Conservation (phyloP, 2,329 filamentous ascomycete genomes). For the Pseudogymnoascus sp. region DNA sequence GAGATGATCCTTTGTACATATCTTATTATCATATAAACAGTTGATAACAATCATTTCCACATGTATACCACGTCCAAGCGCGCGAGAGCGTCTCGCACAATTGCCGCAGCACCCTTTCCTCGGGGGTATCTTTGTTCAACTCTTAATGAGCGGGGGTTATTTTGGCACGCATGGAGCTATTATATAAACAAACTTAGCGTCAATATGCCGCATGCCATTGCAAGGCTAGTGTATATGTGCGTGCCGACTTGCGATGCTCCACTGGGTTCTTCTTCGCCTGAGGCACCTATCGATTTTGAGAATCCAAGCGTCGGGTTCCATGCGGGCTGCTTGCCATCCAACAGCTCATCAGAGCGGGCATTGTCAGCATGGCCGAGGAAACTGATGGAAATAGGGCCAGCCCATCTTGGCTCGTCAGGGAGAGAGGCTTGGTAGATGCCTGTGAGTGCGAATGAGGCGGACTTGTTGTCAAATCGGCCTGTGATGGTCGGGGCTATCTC, state of each 20-base stretch:
- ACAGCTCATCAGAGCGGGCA: background rate
- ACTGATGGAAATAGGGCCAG: background rate
- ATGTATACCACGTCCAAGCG: background rate
- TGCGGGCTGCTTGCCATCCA: background rate
- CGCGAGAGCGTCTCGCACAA: background rate
- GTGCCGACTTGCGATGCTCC: background rate
- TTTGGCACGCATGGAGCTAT: background rate
- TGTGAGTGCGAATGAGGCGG: background rate
- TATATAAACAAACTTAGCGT: background rate
- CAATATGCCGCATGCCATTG: background rate
- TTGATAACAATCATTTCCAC: background rate
- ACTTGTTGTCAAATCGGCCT: background rate
- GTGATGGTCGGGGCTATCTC: background rate
- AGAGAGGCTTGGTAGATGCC: background rate
- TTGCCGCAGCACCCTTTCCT: background rate
- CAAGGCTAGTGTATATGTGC: background rate
- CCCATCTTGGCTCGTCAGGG: background rate
- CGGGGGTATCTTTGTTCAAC: background rate
- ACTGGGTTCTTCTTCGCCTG: background rate
- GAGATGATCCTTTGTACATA: slow-evolving; percentile 2
- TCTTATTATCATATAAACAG: background rate
- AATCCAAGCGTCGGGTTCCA: background rate
- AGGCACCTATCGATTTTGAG: background rate
- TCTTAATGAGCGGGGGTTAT: background rate
- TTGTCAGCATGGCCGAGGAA: background rate